A percentile compares a stretch with the other conserved stretches of the same genome.
These are phyloP conservation scores for Eutypa lata DNA, from an alignment of 2,329 filamentous ascomycete species.

Conservation along the genomic window DNA sequence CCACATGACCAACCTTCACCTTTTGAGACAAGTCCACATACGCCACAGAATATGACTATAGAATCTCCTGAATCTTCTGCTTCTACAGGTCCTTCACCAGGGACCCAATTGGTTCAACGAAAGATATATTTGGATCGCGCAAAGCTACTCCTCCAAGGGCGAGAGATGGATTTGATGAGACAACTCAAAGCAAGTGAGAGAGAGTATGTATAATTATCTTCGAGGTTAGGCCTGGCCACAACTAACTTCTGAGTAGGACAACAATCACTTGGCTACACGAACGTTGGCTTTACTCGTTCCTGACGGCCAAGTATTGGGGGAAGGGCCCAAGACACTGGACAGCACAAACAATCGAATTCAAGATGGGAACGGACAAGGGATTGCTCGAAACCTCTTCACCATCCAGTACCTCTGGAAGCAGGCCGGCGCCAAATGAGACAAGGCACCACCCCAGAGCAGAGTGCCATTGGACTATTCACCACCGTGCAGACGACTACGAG, in stretches of 20 bases:
- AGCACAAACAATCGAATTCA: conserved; percentile 6
- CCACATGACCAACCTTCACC: conserved; percentile 3
- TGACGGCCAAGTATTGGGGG: conserved; percentile 23
- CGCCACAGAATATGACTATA: conserved; percentile 6
- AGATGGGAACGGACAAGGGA: not conserved
- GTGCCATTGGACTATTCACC: conserved; percentile 13
- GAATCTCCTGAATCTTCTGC: not conserved
- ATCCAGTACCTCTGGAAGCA: conserved; percentile 11
- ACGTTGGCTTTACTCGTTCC: conserved; percentile 21
- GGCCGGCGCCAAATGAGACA: not conserved
- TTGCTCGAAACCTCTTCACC: not conserved
- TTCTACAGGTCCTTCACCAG: conserved; percentile 4
- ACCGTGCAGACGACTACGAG: not conserved
- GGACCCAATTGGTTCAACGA: conserved; percentile 7
- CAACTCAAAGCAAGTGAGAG: conserved; percentile 6
- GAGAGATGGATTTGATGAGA: conserved; percentile 7
- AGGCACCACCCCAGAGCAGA: conserved; percentile 1
- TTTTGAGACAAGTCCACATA: conserved; percentile 1
- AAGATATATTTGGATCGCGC: conserved; percentile 8
- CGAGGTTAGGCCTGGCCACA: not conserved
- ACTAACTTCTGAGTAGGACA: conserved; percentile 1
- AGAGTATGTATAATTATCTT: conserved; percentile 3
- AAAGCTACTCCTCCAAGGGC: conserved; percentile 11
- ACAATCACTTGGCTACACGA: conserved; percentile 18
- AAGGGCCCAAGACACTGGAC: conserved; percentile 16